Percentiles rank a stretch among this genome's conserved stretches.
Evolutionary conservation across 805 yeast species (phyloP).

Genomic region (Diddensiella santjacobensis): DNA sequence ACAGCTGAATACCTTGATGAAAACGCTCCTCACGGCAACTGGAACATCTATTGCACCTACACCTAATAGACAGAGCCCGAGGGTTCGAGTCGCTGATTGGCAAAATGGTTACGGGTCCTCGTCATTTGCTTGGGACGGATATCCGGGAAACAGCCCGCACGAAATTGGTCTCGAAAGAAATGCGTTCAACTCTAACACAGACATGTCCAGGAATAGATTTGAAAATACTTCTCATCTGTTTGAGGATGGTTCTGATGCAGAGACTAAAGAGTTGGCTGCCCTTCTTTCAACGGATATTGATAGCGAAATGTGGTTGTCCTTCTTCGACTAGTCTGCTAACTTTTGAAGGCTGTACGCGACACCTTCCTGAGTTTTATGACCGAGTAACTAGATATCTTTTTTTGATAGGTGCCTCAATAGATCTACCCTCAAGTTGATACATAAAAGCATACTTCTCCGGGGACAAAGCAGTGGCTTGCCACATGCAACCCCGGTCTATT

Average conservation of each 20-base stretch:
- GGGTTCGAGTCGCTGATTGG: no score
- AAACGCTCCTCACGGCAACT: conserved; percentile 3
- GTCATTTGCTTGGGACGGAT: neutral
- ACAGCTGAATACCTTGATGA: conserved; percentile 8
- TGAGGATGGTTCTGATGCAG: conserved; percentile 11
- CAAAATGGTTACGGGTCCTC: neutral
- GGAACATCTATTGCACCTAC: neutral
- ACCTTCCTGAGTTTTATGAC: no score
- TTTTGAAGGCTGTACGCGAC: no score
- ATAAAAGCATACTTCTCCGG: no score
- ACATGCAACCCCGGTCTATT: no score
- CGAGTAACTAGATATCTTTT: no score
- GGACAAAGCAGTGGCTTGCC: no score
- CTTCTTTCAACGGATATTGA: conserved; percentile 19
- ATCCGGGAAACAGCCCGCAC: neutral
- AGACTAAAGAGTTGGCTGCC: conserved; percentile 15
- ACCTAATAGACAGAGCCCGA: neutral
- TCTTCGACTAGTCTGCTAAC: conserved; percentile 12
- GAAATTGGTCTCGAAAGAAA: neutral
- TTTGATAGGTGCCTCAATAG: no score
- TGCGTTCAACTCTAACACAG: neutral
- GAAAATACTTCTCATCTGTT: neutral
- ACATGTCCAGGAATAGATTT: neutral
- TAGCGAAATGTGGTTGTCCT: conserved; percentile 20
- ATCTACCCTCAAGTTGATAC: no score